Percentiles rank a stretch among this genome's conserved stretches.
phyloP scores from a whole-genome alignment of 148 eudicot genomes.

The Rhododendron mucronatum region DNA sequence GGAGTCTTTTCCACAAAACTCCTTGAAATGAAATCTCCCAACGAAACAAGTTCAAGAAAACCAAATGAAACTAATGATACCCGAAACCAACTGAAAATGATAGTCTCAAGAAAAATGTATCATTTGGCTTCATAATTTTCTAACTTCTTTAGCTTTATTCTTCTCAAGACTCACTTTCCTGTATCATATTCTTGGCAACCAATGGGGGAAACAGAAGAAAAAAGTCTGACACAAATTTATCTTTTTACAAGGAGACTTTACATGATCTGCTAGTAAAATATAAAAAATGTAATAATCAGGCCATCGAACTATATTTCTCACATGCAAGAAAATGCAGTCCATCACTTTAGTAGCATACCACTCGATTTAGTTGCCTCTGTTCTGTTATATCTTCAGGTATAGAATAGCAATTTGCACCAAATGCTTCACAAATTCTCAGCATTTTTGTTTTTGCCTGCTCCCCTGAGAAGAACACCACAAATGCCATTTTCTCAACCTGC shows the following conservation, averaged over 20 bases:
- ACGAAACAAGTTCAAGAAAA: background rate
- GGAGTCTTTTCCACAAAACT: background rate
- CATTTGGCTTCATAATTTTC: background rate
- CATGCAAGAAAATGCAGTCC: background rate
- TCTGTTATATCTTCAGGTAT: conserved; percentile 84
- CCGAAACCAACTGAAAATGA: background rate
- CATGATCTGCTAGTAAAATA: background rate
- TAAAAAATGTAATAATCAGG: background rate
- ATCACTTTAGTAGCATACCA: conserved; percentile 44
- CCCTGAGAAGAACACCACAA: conserved; percentile 98
- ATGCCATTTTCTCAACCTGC: conserved; percentile 95
- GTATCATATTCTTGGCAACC: background rate
- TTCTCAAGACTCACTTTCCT: background rate
- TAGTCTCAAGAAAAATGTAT: background rate
- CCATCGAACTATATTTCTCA: background rate
- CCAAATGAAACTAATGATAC: background rate
- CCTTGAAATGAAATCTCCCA: background rate
- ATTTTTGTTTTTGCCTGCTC: conserved; percentile 94
- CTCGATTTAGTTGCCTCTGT: conserved; percentile 80
- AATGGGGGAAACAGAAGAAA: background rate
- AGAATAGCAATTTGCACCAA: conserved; percentile 97
- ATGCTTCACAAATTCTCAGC: conserved; percentile 97
- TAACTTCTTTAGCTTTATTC: background rate
- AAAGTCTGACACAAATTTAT: background rate
- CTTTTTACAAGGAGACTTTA: background rate